A percentile compares a stretch with the other conserved stretches of the same genome.
These are phyloP conservation scores for Trichoderma sp. DNA, from an alignment of 2,329 filamentous ascomycete species.

Conservation along the genomic window DNA sequence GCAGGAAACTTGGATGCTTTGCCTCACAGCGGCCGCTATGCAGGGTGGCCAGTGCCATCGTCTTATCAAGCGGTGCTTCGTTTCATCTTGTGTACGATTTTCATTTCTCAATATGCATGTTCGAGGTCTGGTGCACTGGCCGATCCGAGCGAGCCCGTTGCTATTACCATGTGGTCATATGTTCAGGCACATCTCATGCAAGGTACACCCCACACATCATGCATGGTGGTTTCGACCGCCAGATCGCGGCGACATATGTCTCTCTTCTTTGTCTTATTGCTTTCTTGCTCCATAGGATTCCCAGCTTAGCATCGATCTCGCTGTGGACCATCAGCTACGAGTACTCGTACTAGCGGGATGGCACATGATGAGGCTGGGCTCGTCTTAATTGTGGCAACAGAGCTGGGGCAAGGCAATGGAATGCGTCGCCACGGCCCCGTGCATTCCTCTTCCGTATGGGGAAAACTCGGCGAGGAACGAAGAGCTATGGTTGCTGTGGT, in stretches of 20 bases:
- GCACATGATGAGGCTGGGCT: constrained; percentile 3
- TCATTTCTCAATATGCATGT: not conserved
- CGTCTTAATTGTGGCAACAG: not conserved
- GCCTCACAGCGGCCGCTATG: not conserved
- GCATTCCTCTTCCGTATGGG: constrained; percentile 27
- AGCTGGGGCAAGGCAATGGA: constrained; percentile 24
- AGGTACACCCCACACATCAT: constrained; percentile 1
- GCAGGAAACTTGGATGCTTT: not conserved
- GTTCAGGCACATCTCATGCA: not conserved
- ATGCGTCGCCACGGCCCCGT: constrained; percentile 30
- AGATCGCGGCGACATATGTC: constrained; percentile 10
- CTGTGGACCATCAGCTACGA: not conserved
- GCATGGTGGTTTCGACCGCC: not conserved
- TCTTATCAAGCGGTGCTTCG: constrained; percentile 5
- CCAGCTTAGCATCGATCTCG: not conserved
- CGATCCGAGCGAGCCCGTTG: constrained; percentile 8
- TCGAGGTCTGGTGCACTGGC: not conserved
- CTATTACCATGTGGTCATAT: constrained; percentile 3
- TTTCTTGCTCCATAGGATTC: not conserved
- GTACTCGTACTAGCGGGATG: not conserved
- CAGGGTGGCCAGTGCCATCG: constrained; percentile 14
- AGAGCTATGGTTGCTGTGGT: constrained; percentile 18
- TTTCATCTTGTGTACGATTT: constrained; percentile 9
- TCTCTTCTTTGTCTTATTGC: constrained; percentile 17
- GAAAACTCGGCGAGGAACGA: constrained; percentile 17